Evolutionary conservation across 345 rosid species (phyloP), one percentile per base, ranked within the genome.

Genomic region (Pistacia integerrima): DNA sequence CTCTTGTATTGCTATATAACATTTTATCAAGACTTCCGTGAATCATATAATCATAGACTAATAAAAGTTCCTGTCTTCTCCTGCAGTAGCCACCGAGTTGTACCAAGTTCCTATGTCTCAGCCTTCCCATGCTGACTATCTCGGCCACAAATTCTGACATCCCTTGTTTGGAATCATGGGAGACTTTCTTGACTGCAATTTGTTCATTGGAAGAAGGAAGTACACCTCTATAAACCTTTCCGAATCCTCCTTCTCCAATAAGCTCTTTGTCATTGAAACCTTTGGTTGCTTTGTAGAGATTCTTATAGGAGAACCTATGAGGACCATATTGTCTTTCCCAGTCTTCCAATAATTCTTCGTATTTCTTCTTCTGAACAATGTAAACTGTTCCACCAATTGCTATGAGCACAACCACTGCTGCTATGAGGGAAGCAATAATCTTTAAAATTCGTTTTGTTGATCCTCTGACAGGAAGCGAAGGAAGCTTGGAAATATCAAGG

Each of bases 1-100:
- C 0, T 22, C 22, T 22, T 22, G 22, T 22, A 22, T 22, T 0
- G 22, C 22, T 22, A 22, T 22, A 22, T 22, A 22, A 22, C 22
- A 22, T 22, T 22, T 22, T 22, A 22, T 22, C 22, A 22, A 22
- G 22, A 22, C 22, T 22, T 22, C 22, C 22, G 22, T 22, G 22
- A 22, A 0, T 0, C 22, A 22, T 22, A 22, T 22, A 22, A 22
- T 22, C 22, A 56, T 80, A 86, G 11, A 88, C 88, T 81, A 88
- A 58, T 2, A 86, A 82, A 54, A 90, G 77, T 63, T 88, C 90
- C 35, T 84, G 84, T 73, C 68, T 79, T 70, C 85, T 67, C 76
- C 88, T 88, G 77, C 90, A 86, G 81, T 85, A 90, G 5, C 91
- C 91, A 2, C 78, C 83, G 44, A 88, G 87, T 61, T 71, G 83